These are phyloP conservation scores for Paramecium caudatum DNA, from an alignment of 73 alveolate species.

Conservation along the genomic window DNA sequence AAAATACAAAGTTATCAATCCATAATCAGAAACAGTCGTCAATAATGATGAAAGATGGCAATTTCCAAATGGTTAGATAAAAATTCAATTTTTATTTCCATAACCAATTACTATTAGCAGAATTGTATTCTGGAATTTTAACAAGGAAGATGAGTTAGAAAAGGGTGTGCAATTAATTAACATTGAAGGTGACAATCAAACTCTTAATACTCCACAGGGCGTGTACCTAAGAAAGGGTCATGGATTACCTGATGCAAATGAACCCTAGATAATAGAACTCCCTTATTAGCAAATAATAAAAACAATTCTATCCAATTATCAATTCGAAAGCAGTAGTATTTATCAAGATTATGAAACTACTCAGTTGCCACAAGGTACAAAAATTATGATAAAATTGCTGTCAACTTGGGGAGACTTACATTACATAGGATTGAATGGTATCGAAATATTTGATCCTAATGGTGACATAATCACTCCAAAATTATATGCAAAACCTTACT, in stretches of 20 bases:
- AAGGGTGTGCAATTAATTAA: conserved; percentile 85
- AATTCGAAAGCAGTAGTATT: not conserved
- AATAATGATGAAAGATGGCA: conserved; percentile 89
- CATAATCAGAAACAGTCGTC: conserved; percentile 77
- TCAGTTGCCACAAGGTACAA: conserved; percentile 84
- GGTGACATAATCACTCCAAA: conserved; percentile 50
- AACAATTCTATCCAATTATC: not conserved
- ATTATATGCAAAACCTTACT: conserved; percentile 77
- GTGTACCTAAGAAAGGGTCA: conserved; percentile 85
- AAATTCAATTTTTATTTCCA: conserved; percentile 77
- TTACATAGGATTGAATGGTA: conserved; percentile 90
- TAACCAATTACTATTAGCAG: conserved; percentile 78
- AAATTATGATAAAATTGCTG: conserved; percentile 76
- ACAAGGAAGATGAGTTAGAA: conserved; percentile 82
- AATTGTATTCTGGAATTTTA: conserved; percentile 83
- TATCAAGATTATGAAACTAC: conserved; percentile 83
- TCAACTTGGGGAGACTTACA: conserved; percentile 92
- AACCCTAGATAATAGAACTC: conserved; percentile 80
- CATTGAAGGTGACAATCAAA: conserved; percentile 77
- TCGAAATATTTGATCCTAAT: conserved; percentile 82
- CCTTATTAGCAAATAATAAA: conserved; percentile 71
- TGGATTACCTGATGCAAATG: conserved; percentile 71
- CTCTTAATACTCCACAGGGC: conserved; percentile 70
- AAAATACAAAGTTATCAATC: conserved; percentile 76
- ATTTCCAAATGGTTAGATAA: conserved; percentile 80